Evolutionary conservation across 306 rosid genomes (phyloP).

Genomic region (Prunus padus): DNA sequence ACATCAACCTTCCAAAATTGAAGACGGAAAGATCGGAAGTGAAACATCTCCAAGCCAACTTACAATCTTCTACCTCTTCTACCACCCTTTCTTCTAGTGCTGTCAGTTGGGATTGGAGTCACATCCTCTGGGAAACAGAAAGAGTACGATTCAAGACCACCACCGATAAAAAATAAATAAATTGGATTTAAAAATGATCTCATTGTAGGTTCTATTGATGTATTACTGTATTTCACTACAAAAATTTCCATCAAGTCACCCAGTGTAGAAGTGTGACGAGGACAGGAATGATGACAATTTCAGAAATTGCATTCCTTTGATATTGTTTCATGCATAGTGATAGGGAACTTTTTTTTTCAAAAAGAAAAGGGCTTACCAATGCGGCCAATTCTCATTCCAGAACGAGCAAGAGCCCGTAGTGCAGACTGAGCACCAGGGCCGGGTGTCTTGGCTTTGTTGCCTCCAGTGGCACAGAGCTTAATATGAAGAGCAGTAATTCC

Average conservation of each 20-base stretch:
- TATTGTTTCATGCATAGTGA: background rate
- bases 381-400: conserved; percentile 54
- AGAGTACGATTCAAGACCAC: background rate
- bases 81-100: conserved; percentile 86
- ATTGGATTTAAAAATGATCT: background rate
- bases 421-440: conserved; percentile 61
- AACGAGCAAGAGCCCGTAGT: conserved; percentile 54
- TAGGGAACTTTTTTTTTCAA: background rate
- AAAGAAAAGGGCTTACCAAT: conserved; percentile 26
- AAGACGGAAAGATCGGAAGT: background rate
- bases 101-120: conserved; percentile 73
- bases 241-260: background rate
- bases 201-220: background rate
- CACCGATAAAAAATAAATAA: background rate
- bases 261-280: background rate
- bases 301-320: background rate
- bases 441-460: conserved; percentile 57
- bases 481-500: conserved; percentile 60
- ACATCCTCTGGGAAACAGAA: conserved; percentile 62
- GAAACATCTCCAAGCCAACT: conserved; percentile 10
- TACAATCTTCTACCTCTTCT: conserved; percentile 77
- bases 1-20: background rate
- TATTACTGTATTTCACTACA: background rate
- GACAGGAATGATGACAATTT: background rate
- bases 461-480: conserved; percentile 57